phyloP scores from a whole-genome alignment of 2,329 filamentous ascomycete genomes.

The Botrytis byssoidea region DNA sequence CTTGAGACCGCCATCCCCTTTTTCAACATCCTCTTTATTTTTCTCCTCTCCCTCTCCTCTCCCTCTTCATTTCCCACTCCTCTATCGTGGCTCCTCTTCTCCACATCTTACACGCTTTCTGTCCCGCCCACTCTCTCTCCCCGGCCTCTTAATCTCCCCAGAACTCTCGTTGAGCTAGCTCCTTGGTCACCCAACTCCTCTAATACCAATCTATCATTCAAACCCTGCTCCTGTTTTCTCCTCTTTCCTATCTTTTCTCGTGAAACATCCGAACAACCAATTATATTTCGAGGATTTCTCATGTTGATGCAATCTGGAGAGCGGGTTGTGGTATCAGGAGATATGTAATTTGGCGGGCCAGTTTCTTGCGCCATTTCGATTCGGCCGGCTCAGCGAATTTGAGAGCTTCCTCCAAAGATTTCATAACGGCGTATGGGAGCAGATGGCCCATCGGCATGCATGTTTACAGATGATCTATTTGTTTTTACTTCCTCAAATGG shows the following conservation, averaged over 20 bases:
- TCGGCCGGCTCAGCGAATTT: background rate
- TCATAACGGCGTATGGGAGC: background rate
- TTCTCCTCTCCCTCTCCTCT: background rate
- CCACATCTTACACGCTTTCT: background rate
- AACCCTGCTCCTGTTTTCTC: accelerated
- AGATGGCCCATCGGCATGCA: background rate
- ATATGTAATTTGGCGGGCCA: background rate
- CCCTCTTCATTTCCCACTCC: no score
- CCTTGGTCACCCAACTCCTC: background rate
- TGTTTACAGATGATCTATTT: background rate
- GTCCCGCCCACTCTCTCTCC: no score
- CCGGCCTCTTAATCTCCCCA: no score
- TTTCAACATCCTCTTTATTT: no score
- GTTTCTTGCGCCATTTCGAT: background rate
- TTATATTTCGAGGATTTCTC: background rate
- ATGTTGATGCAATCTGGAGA: background rate
- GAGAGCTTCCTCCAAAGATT: background rate
- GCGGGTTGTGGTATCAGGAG: background rate
- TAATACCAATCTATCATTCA: background rate
- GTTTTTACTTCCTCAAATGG: background rate
- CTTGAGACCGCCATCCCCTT: accelerated
- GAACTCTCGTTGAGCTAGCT: background rate
- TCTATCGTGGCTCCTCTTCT: no score
- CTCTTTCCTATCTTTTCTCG: background rate
- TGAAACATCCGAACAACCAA: background rate